A percentile compares a stretch with the other conserved stretches of the same genome.
Evolutionary conservation across 805 yeast genomes (phyloP).

Genomic region (Zygosaccharomyces kombuchaensis): DNA sequence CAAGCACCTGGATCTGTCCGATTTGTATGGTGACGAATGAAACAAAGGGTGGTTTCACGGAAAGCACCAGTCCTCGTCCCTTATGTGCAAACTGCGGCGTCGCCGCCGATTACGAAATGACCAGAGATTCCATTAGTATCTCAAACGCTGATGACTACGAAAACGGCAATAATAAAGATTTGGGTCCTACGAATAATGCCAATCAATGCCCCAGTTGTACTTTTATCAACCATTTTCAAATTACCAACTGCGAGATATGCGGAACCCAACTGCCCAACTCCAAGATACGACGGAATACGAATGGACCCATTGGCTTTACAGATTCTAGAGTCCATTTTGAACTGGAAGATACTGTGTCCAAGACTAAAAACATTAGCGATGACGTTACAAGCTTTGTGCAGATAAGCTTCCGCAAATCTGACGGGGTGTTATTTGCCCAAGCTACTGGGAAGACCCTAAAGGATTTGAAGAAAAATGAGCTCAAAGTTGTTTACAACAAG

Average conservation of each 20-base stretch:
- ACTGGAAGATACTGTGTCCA: slow-evolving; percentile 33
- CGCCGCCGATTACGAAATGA: slow-evolving; percentile 37
- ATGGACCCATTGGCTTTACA: slow-evolving; percentile 26
- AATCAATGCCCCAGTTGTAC: slow-evolving; percentile 59
- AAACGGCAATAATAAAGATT: background rate
- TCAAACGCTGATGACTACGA: background rate
- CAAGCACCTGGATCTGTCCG: slow-evolving; percentile 69
- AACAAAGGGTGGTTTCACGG: slow-evolving; percentile 22
- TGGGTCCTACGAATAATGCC: background rate
- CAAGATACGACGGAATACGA: slow-evolving; percentile 19
- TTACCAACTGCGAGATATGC: slow-evolving; percentile 81
- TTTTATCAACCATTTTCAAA: slow-evolving; percentile 75
- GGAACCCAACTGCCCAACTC: slow-evolving; percentile 49
- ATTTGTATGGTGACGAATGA: slow-evolving; percentile 53
- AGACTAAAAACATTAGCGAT: slow-evolving; percentile 7
- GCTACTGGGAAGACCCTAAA: slow-evolving; percentile 45
- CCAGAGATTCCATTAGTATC: slow-evolving; percentile 32
- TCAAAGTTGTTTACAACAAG: slow-evolving; percentile 22
- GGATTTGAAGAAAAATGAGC: slow-evolving; percentile 45
- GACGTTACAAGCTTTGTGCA: slow-evolving; percentile 41
- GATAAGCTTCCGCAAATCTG: slow-evolving; percentile 71
- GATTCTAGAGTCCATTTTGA: slow-evolving; percentile 33
- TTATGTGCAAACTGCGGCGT: slow-evolving; percentile 64
- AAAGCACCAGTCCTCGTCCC: slow-evolving; percentile 34
- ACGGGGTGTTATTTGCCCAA: slow-evolving; percentile 51